Percentiles rank a stretch among this genome's conserved stretches.
These are phyloP conservation scores for Colletotrichum filicis DNA, from an alignment of 2,329 filamentous ascomycete species.

Conservation along the genomic window DNA sequence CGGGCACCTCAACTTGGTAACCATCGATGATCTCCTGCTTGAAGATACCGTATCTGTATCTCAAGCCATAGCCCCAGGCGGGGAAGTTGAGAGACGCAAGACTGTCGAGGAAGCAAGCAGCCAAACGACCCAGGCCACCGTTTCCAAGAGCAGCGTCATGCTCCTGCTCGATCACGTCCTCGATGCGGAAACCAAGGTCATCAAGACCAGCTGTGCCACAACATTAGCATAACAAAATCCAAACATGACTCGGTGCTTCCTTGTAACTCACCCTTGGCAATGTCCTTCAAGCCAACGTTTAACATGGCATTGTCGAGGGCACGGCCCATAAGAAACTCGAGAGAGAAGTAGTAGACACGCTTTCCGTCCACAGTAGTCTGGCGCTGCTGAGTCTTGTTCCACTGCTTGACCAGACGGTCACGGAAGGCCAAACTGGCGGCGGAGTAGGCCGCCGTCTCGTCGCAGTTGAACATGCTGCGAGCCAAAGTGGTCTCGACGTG, in stretches of 20 bases:
- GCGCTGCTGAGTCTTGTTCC: constrained; percentile 98
- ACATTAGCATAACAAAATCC: constrained; percentile 28
- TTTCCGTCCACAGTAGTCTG: constrained; percentile 93
- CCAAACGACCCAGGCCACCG: constrained; percentile 92
- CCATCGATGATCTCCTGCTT: constrained; percentile 99
- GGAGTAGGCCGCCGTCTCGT: constrained; percentile 92
- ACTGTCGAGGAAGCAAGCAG: constrained; percentile 97
- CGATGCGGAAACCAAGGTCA: constrained; percentile 95
- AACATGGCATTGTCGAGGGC: constrained; percentile 98
- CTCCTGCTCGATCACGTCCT: constrained; percentile 94
- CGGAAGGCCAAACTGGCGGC: constrained; percentile 93
- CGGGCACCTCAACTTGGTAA: constrained; percentile 97
- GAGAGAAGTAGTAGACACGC: constrained; percentile 94
- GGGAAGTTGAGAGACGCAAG: constrained; percentile 94
- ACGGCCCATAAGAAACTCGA: constrained; percentile 98
- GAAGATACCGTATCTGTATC: constrained; percentile 98
- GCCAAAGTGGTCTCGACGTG: constrained; percentile 98
- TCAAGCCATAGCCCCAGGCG: constrained; percentile 95
- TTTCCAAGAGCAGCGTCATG: constrained; percentile 97
- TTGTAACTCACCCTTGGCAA: constrained; percentile 74
- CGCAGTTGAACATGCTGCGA: constrained; percentile 97
- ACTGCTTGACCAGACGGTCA: constrained; percentile 91
- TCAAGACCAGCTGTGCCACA: constrained; percentile 76
- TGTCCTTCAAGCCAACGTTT: constrained; percentile 89
- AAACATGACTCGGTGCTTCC: not conserved